Conservation (phyloP, 2,329 filamentous ascomycete genomes). For the Eutypella sp. region DNA sequence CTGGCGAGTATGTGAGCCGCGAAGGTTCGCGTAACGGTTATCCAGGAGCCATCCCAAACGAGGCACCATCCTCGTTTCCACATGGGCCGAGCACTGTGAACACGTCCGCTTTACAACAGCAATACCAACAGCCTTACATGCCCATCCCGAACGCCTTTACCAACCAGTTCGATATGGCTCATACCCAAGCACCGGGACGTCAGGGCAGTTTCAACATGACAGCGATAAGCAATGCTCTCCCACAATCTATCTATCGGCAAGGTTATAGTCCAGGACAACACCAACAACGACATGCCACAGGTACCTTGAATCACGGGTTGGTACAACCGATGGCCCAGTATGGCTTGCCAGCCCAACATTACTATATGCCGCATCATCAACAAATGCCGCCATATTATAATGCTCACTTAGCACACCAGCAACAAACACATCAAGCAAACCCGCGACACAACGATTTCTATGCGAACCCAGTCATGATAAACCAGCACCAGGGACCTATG, state of each 20-base stretch:
- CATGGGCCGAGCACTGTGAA: slow-evolving; percentile 17
- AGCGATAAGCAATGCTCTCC: slow-evolving; percentile 39
- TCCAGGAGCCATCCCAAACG: slow-evolving; percentile 16
- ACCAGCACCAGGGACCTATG: slow-evolving; percentile 31
- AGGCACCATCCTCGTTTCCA: slow-evolving; percentile 14
- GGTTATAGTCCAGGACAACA: slow-evolving; percentile 31
- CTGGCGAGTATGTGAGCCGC: slow-evolving; percentile 23
- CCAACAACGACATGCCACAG: slow-evolving; percentile 27
- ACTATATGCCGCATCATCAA: slow-evolving; percentile 41
- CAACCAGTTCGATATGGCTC: slow-evolving; percentile 38
- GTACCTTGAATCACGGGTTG: slow-evolving; percentile 30
- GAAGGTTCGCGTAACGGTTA: slow-evolving; percentile 13
- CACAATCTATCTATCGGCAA: slow-evolving; percentile 34
- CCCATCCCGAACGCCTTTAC: slow-evolving; percentile 35
- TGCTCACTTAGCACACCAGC: slow-evolving; percentile 33
- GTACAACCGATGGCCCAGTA: slow-evolving; percentile 32
- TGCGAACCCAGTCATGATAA: slow-evolving; percentile 37
- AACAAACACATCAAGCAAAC: slow-evolving; percentile 21
- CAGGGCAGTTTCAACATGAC: slow-evolving; percentile 43
- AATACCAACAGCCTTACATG: slow-evolving; percentile 27
- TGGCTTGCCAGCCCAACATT: slow-evolving; percentile 37
- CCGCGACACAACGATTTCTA: slow-evolving; percentile 39
- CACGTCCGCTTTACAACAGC: slow-evolving; percentile 21
- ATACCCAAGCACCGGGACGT: slow-evolving; percentile 24
- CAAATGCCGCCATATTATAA: slow-evolving; percentile 42